Evolutionary conservation across 2,329 filamentous ascomycete genomes (phyloP).

Genomic region (Alternaria burnsii): DNA sequence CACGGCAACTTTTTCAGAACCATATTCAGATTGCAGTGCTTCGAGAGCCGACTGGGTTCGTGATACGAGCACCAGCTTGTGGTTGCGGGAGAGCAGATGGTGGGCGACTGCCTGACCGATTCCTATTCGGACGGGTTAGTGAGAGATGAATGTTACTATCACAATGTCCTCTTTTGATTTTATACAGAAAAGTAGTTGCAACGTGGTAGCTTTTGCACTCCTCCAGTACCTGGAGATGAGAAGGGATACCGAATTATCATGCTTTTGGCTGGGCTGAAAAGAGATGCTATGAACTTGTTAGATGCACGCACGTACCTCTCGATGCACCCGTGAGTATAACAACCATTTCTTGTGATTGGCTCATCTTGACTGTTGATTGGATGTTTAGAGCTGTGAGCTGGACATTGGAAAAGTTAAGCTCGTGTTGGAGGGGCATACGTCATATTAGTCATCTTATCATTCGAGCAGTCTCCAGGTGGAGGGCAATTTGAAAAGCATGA

Average conservation of each 20-base stretch:
- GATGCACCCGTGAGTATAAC: slow-evolving; percentile 69
- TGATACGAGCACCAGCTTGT: slow-evolving; percentile 67
- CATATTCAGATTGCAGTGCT: slow-evolving; percentile 56
- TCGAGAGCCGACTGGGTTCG: slow-evolving; percentile 65
- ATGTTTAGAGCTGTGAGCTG: not conserved
- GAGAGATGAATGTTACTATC: not conserved
- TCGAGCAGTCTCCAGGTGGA: not conserved
- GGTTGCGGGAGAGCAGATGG: slow-evolving; percentile 63
- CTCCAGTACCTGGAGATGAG: not conserved
- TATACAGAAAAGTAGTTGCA: not conserved
- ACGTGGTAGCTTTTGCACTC: not conserved
- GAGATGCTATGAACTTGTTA: not conserved
- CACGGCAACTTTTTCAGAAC: slow-evolving; percentile 62
- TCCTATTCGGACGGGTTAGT: slow-evolving; percentile 49
- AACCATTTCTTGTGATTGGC: slow-evolving; percentile 50
- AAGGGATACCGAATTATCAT: not conserved
- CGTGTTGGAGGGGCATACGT: slow-evolving; percentile 8
- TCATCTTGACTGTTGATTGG: slow-evolving; percentile 27
- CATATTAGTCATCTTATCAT: slow-evolving; percentile 23
- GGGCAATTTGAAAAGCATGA: not conserved
- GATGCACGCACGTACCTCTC: slow-evolving; percentile 56
- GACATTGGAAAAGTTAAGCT: slow-evolving; percentile 2
- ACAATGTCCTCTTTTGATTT: not conserved
- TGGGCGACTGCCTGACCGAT: slow-evolving; percentile 69
- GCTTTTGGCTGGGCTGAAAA: not conserved